Base-by-base conservation (phyloP, 2,329 filamentous ascomycete species). In the Dothistroma pini region DNA sequence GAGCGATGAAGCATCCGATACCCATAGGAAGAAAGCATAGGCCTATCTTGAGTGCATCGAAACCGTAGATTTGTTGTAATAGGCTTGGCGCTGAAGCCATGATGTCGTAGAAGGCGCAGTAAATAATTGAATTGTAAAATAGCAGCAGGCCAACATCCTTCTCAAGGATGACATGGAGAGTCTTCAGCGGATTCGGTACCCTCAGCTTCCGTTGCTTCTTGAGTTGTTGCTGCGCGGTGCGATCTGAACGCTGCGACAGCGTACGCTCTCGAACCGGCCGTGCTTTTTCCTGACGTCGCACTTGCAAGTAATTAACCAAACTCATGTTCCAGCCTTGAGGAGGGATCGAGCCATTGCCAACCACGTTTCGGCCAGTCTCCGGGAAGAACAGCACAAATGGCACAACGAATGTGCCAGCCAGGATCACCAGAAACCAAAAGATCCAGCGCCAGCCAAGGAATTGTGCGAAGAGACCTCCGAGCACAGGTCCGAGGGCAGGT, bases 91-190 rank as follows among this genome's bases (percentile, higher is more conserved):
- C 74, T 1, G 76, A 75, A 1, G 80, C 75, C 57, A 77, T 76
- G 34, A 83, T 72, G 53, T 75, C 76, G 68, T 81, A 81, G 70
- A 78, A 82, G 2, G 75, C 75, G 12, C 77, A 77, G 63, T 81
- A 83, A 68, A 66, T 54, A 10, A 70, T 61, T 35, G 58, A 44
- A 61, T 65, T 69, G 65, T 65, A 69, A 57, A 68, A 58, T 1
- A 71, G 66, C 10, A 71, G 54, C 11, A 71, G 53, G 2, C 54
- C 61, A 22, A 62, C 64, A 38, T 69, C 68, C 41, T 63, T 66
- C 32, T 68, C 63, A 0, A 75, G 66, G 6, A 80, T 68, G 16
- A 81, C 72, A 8, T 67, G 64, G 29, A 81, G 68, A 0, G 76
- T 75, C 25, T 72, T 70, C 5, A 80, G 62, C 0, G 79, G 79